A percentile compares a stretch with the other conserved stretches of the same genome.
Conservation (phyloP, 495 filamentous ascomycete genomes). For the Bacidia rubella region DNA sequence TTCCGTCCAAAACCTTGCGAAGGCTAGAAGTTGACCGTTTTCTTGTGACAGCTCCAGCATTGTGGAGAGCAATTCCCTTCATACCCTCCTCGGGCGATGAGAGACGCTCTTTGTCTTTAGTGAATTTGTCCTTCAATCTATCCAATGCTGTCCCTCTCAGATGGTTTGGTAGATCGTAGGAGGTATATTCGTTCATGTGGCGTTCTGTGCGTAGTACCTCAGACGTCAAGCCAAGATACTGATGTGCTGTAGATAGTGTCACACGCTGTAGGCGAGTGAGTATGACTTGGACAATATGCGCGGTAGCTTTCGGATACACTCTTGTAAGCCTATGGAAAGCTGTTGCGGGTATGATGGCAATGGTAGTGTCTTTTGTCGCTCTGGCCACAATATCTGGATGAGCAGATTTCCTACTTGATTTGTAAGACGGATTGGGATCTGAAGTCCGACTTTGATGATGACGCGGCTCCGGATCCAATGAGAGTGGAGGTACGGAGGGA, state of each 20-base stretch:
- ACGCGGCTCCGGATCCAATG: slow-evolving; percentile 40
- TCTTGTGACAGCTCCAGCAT: slow-evolving; percentile 51
- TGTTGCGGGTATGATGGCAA: slow-evolving; percentile 93
- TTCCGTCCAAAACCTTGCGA: slow-evolving; percentile 68
- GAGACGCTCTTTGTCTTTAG: slow-evolving; percentile 68
- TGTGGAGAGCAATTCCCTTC: slow-evolving; percentile 94
- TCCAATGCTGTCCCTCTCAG: slow-evolving; percentile 73
- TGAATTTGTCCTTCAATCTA: slow-evolving; percentile 86
- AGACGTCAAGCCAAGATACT: slow-evolving; percentile 79
- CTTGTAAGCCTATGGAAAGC: slow-evolving; percentile 89
- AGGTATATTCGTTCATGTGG: slow-evolving; percentile 83
- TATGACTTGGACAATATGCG: slow-evolving; percentile 96
- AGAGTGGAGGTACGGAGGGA: slow-evolving; percentile 57
- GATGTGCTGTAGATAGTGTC: slow-evolving; percentile 83
- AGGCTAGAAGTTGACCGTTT: slow-evolving; percentile 61
- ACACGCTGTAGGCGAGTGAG: slow-evolving; percentile 87
- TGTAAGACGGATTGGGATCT: slow-evolving; percentile 8
- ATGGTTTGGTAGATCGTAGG: slow-evolving; percentile 82
- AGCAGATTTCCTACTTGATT: slow-evolving; percentile 49
- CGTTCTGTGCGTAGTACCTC: slow-evolving; percentile 86
- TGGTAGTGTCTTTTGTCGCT: slow-evolving; percentile 94
- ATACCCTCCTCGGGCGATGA: slow-evolving; percentile 62
- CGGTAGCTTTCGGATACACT: slow-evolving; percentile 88
- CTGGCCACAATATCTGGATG: slow-evolving; percentile 95
- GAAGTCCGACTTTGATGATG: slow-evolving; percentile 15